phyloP scores from a whole-genome alignment of 1,139 yeast species.

The Nakaseomyces glabratus region DNA sequence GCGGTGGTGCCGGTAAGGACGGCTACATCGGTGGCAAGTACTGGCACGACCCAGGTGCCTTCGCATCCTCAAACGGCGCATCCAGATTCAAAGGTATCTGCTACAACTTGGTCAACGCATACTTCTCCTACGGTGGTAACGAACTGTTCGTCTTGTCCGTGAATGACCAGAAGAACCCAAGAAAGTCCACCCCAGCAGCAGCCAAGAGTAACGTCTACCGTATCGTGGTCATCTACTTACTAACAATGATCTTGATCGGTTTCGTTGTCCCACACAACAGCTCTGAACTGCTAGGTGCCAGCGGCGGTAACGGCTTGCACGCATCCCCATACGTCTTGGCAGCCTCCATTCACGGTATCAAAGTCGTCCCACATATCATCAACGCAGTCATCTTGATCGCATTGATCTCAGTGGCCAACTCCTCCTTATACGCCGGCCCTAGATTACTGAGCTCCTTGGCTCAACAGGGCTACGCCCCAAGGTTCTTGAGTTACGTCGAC shows the following conservation, averaged over 20 bases:
- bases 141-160: conserved; percentile 79
- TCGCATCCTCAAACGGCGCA: conserved; percentile 15
- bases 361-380: conserved; percentile 44
- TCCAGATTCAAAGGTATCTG: conserved; percentile 62
- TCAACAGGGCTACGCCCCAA: conserved; percentile 53
- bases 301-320: conserved; percentile 33
- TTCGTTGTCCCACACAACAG: conserved; percentile 52
- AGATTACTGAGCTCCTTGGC: conserved; percentile 55
- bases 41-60: conserved; percentile 55
- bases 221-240: conserved; percentile 49
- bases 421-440: conserved; percentile 50
- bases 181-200: conserved; percentile 60
- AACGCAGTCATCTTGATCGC: conserved; percentile 43
- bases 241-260: conserved; percentile 52
- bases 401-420: conserved; percentile 41
- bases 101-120: conserved; percentile 69
- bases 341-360: conserved; percentile 52
- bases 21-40: conserved; percentile 53
- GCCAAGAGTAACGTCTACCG: conserved; percentile 59
- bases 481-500: conserved; percentile 42
- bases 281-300: conserved; percentile 39
- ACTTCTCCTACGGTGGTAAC: conserved; percentile 76
- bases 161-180: conserved; percentile 74
- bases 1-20: conserved; percentile 55
- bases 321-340: conserved; percentile 71